Evolutionary conservation across 352 stramenopile genomes (phyloP), one percentile per base, ranked within the genome.

Genomic region (Poterioochromonas sp.): DNA sequence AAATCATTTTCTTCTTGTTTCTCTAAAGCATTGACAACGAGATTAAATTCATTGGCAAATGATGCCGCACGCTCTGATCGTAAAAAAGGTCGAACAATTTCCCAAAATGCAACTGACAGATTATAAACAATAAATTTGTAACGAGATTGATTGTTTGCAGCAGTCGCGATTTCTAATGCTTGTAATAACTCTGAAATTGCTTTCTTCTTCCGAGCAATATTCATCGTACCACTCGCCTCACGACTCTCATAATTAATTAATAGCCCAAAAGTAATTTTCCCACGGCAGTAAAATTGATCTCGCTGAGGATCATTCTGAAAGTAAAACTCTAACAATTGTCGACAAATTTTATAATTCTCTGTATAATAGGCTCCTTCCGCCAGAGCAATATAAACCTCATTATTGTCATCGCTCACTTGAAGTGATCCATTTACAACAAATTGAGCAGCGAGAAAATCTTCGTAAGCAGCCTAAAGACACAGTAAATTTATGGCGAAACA

Each of bases 81-180:
- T 35, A 74, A 35, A 54, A 74, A 74, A 26, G 20, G 39, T 26
- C 40, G 37, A 35, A 74, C 40, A 58, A 74, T 74, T 34, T 74
- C 34, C 65, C 65, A 74, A 51, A 29, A 51, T 18, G 37, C 40
- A 35, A 74, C 40, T 3, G 65, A 74, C 1, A 39, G 3, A 54
- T 74, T 74, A 39, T 37, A 74, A 26, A 74, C 40, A n/a, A 74
- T 12, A 34, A 74, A 74, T 35, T 74, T 51, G 29, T 74, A 74
- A 26, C 65, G 35, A 2, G 37, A 35, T 5, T 35, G 1, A 74
- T 74, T 74, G 15, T 54, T 54, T 8, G 65, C 12, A 1, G n/a
- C 1, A 54, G 22, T 74, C 0, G 65, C 65, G 11, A 74, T n/a
- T 18, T 74, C 65, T 18, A 74, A 15, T 35, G 65, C 65, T 51